Evolutionary conservation across 805 yeast genomes (phyloP).

Genomic region (Wickerhamiella lipophila): DNA sequence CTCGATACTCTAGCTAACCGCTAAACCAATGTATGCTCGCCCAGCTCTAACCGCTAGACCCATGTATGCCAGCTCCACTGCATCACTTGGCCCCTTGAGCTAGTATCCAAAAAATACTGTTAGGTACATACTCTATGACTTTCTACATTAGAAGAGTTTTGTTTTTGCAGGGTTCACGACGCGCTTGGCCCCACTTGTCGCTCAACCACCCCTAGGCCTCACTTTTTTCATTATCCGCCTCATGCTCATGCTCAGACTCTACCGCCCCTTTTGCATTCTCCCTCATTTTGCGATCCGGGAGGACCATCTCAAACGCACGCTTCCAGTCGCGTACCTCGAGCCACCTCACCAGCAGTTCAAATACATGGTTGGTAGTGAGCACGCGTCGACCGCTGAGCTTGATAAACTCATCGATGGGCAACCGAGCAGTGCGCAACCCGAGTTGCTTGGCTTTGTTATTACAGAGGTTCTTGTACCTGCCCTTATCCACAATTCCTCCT

Average conservation of each 20-base stretch:
- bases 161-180: too few relatives aligned
- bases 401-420: slow-evolving; percentile 80
- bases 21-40: too few relatives aligned
- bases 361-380: slow-evolving; percentile 89
- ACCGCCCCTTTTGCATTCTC: too few relatives aligned
- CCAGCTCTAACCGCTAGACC: too few relatives aligned
- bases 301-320: slow-evolving; percentile 67
- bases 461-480: slow-evolving; percentile 72
- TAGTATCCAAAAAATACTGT: too few relatives aligned
- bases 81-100: too few relatives aligned
- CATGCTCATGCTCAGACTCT: not conserved
- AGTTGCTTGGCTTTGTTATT: slow-evolving; percentile 62
- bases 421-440: slow-evolving; percentile 58
- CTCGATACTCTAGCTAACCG: too few relatives aligned
- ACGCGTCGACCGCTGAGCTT: slow-evolving; percentile 76
- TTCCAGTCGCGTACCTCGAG: slow-evolving; percentile 73
- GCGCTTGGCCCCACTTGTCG: too few relatives aligned
- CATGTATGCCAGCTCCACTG: too few relatives aligned
- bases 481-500: slow-evolving; percentile 95
- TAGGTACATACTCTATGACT: too few relatives aligned
- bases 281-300: slow-evolving; percentile 63
- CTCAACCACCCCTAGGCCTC: not conserved
- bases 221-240: slow-evolving; percentile 1
- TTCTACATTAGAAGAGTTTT: too few relatives aligned
- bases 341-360: slow-evolving; percentile 73